phyloP scores from a whole-genome alignment of 2,329 filamentous ascomycete genomes.

The Trichophyton simii region DNA sequence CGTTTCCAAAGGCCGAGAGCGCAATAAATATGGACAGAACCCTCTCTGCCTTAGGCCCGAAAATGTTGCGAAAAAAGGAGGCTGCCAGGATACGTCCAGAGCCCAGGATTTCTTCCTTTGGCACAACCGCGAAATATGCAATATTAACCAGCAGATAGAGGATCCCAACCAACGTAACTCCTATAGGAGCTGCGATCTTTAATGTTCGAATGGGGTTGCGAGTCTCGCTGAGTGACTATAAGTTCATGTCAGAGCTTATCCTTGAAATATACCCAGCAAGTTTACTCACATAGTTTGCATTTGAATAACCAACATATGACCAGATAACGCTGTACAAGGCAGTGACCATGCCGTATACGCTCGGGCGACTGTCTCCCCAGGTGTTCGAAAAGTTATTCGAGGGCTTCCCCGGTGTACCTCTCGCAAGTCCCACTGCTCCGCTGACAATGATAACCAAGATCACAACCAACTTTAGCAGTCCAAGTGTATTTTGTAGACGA shows the following conservation, averaged over 20 bases:
- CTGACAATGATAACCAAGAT: conserved; percentile 37
- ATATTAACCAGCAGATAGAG: conserved; percentile 48
- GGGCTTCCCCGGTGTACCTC: conserved; percentile 24
- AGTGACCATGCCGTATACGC: conserved; percentile 41
- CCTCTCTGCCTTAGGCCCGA: conserved; percentile 42
- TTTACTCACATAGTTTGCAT: conserved; percentile 46
- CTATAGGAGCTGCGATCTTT: conserved; percentile 44
- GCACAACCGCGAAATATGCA: conserved; percentile 48
- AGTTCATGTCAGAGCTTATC: conserved; percentile 10
- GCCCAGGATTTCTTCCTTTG: conserved; percentile 42
- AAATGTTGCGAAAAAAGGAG: conserved; percentile 48
- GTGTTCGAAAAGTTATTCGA: conserved; percentile 26
- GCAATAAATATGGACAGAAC: conserved; percentile 51
- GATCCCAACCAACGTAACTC: conserved; percentile 42
- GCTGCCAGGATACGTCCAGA: conserved; percentile 45
- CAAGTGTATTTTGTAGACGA: conserved; percentile 38
- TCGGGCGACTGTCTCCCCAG: conserved; percentile 27
- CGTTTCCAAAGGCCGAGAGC: conserved; percentile 48
- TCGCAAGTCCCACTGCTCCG: conserved; percentile 29
- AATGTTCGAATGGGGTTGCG: conserved; percentile 46
- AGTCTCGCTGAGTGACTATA: conserved; percentile 40
- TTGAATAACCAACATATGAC: conserved; percentile 48
- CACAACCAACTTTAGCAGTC: conserved; percentile 39
- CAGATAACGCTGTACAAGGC: conserved; percentile 51
- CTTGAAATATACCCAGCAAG: not conserved